These are phyloP conservation scores for Agapanthus africanus DNA, from an alignment of 106 monocot genomes.

Conservation along the genomic window DNA sequence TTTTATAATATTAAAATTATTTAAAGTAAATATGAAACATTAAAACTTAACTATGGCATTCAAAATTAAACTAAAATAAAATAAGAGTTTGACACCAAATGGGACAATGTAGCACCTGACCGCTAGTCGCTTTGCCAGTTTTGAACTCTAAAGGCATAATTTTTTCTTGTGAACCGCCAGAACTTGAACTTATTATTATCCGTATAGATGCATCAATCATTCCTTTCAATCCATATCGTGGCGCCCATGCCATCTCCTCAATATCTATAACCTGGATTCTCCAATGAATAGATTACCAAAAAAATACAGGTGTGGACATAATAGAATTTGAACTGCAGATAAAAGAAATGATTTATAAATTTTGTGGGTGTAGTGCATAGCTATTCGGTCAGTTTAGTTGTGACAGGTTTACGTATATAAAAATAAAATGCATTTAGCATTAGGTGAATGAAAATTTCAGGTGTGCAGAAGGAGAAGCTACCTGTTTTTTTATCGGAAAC, in stretches of 20 bases:
- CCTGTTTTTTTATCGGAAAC: not conserved
- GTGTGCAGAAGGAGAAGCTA: not conserved
- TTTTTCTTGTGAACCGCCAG: conserved; percentile 42
- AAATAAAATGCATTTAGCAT: not conserved
- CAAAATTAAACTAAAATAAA: not conserved
- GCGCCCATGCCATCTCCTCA: conserved; percentile 95
- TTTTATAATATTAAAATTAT: not conserved
- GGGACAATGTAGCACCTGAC: conserved; percentile 48
- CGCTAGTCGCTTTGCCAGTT: conserved; percentile 76
- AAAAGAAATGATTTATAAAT: not conserved
- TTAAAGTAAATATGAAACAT: not conserved
- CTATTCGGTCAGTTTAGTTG: not conserved
- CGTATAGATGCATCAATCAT: conserved; percentile 89
- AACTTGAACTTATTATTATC: conserved; percentile 32
- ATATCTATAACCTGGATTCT: conserved; percentile 78
- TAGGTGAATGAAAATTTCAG: not conserved
- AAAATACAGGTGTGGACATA: too few species aligned
- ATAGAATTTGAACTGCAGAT: not conserved
- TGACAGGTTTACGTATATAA: not conserved
- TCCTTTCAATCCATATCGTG: conserved; percentile 95
- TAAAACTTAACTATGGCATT: not conserved
- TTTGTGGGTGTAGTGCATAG: not conserved
- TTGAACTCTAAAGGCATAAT: conserved; percentile 92
- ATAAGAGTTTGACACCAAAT: not conserved
- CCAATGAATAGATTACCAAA: too few species aligned